phyloP scores from a whole-genome alignment of 768 basidiomycete genomes.

The Pleurotus platypus region DNA sequence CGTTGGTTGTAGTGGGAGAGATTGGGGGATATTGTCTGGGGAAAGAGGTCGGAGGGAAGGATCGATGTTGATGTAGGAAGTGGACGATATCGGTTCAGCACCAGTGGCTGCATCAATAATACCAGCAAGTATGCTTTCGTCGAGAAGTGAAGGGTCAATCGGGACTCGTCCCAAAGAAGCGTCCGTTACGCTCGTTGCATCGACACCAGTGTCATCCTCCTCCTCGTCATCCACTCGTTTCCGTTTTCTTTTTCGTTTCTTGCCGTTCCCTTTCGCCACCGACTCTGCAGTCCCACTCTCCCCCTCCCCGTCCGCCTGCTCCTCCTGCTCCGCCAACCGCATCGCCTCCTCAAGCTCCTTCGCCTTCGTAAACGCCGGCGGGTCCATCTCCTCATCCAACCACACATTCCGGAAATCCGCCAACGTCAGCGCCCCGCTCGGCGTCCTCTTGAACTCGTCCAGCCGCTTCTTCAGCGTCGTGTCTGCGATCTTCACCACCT shows the following conservation, averaged over 20 bases:
- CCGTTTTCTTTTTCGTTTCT: slow-evolving; percentile 29
- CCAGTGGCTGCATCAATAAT: slow-evolving; percentile 37
- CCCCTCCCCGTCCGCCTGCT: slow-evolving; percentile 20
- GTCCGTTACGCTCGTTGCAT: slow-evolving; percentile 21
- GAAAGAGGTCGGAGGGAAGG: neutral
- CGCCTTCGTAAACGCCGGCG: slow-evolving; percentile 82
- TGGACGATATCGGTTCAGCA: slow-evolving; percentile 35
- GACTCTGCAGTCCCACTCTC: slow-evolving; percentile 19
- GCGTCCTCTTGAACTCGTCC: slow-evolving; percentile 91
- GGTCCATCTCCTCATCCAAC: slow-evolving; percentile 90
- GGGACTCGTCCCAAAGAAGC: slow-evolving; percentile 22
- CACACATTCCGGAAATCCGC: slow-evolving; percentile 88
- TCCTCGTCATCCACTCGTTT: slow-evolving; percentile 35
- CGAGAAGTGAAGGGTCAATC: slow-evolving; percentile 59
- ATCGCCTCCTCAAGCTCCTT: slow-evolving; percentile 65
- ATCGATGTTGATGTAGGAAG: slow-evolving; percentile 12
- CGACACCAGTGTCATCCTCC: slow-evolving; percentile 24
- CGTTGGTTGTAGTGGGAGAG: slow-evolving; percentile 33
- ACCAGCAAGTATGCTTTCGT: slow-evolving; percentile 65
- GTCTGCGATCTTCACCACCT: slow-evolving; percentile 99
- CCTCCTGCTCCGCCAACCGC: slow-evolving; percentile 32
- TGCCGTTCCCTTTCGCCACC: slow-evolving; percentile 22
- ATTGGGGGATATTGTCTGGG: slow-evolving; percentile 45
- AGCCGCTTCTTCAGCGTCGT: slow-evolving; percentile 89
- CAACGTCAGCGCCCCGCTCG: slow-evolving; percentile 80